These are phyloP conservation scores for Phytophthora quininea DNA, from an alignment of 352 stramenopile genomes.

Conservation along the genomic window DNA sequence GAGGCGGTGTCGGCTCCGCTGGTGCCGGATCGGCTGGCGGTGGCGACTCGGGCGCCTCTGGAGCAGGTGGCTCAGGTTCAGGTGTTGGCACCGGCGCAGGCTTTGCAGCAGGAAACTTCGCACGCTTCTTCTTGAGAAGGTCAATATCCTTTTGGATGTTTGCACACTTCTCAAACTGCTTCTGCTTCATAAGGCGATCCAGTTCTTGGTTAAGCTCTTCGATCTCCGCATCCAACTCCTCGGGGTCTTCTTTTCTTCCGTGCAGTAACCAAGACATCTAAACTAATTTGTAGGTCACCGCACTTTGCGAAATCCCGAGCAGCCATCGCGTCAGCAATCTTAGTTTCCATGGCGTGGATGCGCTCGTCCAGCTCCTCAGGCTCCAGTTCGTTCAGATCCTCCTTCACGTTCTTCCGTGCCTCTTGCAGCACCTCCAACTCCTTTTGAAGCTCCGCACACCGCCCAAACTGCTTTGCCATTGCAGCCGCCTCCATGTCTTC, in stretches of 20 bases:
- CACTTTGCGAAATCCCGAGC: constrained; percentile 85
- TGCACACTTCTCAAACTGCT: constrained; percentile 88
- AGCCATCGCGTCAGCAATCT: constrained; percentile 79
- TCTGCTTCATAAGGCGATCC: constrained; percentile 71
- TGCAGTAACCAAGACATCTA: constrained; percentile 71
- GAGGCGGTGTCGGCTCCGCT: constrained; percentile 26
- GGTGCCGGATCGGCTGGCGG: constrained; percentile 9
- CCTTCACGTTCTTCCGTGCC: constrained; percentile 73
- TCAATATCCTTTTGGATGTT: constrained; percentile 88
- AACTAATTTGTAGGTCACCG: constrained; percentile 63
- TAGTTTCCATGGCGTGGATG: constrained; percentile 66
- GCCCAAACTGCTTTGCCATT: constrained; percentile 79
- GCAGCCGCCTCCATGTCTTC: constrained; percentile 80
- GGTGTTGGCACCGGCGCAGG: constrained; percentile 31
- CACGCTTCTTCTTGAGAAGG: constrained; percentile 70
- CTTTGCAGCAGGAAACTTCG: constrained; percentile 54
- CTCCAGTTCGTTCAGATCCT: constrained; percentile 89
- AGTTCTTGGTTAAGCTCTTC: constrained; percentile 73
- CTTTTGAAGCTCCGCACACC: constrained; percentile 83
- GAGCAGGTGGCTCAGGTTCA: constrained; percentile 35
- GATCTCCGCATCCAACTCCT: constrained; percentile 86
- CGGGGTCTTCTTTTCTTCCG: constrained; percentile 88
- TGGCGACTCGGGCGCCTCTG: constrained; percentile 38
- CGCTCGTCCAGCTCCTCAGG: constrained; percentile 82
- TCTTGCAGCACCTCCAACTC: constrained; percentile 81